phyloP scores from a whole-genome alignment of 1,284 basidiomycete genomes.

The Rhodotorula glutinis region DNA sequence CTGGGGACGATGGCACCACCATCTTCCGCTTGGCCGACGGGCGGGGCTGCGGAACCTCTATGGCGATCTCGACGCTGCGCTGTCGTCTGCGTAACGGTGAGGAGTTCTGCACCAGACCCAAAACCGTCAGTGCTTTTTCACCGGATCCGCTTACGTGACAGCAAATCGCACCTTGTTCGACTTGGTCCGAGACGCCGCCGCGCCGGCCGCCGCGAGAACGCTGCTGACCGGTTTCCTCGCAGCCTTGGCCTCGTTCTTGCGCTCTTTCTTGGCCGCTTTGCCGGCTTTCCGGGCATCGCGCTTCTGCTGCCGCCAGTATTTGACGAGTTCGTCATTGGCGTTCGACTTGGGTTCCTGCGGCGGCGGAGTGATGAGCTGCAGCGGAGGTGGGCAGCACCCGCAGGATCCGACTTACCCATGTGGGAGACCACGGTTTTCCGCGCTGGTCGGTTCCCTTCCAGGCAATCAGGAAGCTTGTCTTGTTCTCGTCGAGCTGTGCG shows the following conservation, averaged over 20 bases:
- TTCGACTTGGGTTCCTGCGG: constrained; percentile 33
- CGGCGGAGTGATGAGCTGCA: too few relatives aligned
- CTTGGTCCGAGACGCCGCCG: too few relatives aligned
- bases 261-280: constrained; percentile 4
- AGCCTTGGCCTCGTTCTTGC: constrained; percentile 1
- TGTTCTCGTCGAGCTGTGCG: constrained; percentile 22
- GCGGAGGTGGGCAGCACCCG: too few relatives aligned
- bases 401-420: constrained; percentile 23
- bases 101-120: too few relatives aligned
- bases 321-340: constrained; percentile 17
- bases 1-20: constrained; percentile 8
- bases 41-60: not conserved
- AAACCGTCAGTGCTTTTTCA: too few relatives aligned
- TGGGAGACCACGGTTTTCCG: constrained; percentile 21
- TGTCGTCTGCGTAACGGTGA: not conserved
- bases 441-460: constrained; percentile 31
- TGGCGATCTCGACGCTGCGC: not conserved
- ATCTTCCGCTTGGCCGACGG: constrained; percentile 14
- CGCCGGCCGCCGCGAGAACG: not conserved
- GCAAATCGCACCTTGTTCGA: too few relatives aligned
- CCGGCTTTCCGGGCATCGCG: not conserved
- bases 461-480: constrained; percentile 12
- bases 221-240: not conserved
- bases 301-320: constrained; percentile 5
- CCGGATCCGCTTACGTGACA: too few relatives aligned